phyloP scores from a whole-genome alignment of 1,284 basidiomycete genomes.

The Xerocomus tenax region DNA sequence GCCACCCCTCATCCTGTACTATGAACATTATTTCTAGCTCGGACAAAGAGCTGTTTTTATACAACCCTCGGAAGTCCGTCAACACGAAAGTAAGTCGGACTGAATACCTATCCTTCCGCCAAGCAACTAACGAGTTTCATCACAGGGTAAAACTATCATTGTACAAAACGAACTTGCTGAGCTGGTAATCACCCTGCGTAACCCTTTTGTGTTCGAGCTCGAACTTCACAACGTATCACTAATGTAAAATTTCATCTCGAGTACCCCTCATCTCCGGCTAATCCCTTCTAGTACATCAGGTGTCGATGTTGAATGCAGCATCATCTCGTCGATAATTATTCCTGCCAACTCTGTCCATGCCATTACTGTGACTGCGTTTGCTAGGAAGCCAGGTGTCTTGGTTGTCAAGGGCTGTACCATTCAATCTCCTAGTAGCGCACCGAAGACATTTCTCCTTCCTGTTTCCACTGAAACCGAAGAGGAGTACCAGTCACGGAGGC shows the following conservation, averaged over 20 bases:
- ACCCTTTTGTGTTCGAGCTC: slow-evolving; percentile 86
- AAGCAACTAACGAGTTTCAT: slow-evolving; percentile 4
- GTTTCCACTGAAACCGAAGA: slow-evolving; percentile 68
- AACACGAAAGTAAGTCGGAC: slow-evolving; percentile 47
- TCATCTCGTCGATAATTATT: slow-evolving; percentile 49
- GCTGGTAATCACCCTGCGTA: slow-evolving; percentile 76
- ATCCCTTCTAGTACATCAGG: slow-evolving; percentile 64
- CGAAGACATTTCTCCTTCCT: slow-evolving; percentile 71
- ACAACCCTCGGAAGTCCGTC: slow-evolving; percentile 69
- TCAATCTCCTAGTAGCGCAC: slow-evolving; percentile 65
- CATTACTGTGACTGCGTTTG: slow-evolving; percentile 62
- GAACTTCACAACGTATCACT: slow-evolving; percentile 75
- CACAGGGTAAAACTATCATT: slow-evolving; percentile 52
- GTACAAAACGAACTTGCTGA: slow-evolving; percentile 81
- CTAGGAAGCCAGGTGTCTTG: slow-evolving; percentile 60
- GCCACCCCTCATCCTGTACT: slow-evolving; percentile 29
- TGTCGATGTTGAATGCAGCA: slow-evolving; percentile 60
- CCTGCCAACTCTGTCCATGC: slow-evolving; percentile 70
- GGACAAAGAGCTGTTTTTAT: slow-evolving; percentile 73
- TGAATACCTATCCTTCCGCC: neutral
- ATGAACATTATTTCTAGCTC: slow-evolving; percentile 45
- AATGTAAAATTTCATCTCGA: slow-evolving; percentile 45
- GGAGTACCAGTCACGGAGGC: slow-evolving; percentile 48
- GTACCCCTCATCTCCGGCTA: neutral
- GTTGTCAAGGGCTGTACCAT: slow-evolving; percentile 71